These are phyloP conservation scores for Pichia sp. DNA, from an alignment of 1,139 yeast genomes.

Conservation along the genomic window DNA sequence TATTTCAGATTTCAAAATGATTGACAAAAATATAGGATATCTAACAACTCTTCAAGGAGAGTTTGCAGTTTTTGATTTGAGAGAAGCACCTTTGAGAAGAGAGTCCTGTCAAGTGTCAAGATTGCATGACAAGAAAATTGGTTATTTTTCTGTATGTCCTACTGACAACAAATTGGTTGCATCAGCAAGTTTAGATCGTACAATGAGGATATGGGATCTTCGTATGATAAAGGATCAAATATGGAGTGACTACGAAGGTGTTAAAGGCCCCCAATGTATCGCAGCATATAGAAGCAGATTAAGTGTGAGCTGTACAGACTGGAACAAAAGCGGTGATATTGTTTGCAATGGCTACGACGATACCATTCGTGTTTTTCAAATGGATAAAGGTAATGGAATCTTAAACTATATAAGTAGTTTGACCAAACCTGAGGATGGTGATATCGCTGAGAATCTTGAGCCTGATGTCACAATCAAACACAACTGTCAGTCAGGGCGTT, in stretches of 20 bases:
- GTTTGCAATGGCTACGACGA: constrained; percentile 95
- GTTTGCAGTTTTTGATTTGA: constrained; percentile 60
- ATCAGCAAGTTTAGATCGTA: constrained; percentile 81
- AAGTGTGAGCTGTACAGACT: constrained; percentile 79
- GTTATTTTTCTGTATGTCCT: constrained; percentile 80
- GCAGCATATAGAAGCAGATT: constrained; percentile 67
- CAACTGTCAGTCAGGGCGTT: constrained; percentile 91
- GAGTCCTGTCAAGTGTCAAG: constrained; percentile 38
- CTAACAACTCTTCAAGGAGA: constrained; percentile 76
- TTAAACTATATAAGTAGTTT: constrained; percentile 11
- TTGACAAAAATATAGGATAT: constrained; percentile 50
- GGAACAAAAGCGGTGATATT: constrained; percentile 68
- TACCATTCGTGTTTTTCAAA: constrained; percentile 55
- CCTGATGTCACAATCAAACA: constrained; percentile 66
- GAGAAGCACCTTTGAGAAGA: constrained; percentile 35
- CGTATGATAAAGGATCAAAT: constrained; percentile 38
- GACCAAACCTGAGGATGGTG: constrained; percentile 17
- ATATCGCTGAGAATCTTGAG: constrained; percentile 30
- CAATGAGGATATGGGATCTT: constrained; percentile 80
- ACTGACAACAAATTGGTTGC: constrained; percentile 54
- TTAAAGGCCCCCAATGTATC: constrained; percentile 42
- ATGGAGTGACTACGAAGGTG: constrained; percentile 40
- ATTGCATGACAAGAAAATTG: constrained; percentile 83
- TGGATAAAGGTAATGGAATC: constrained; percentile 22
- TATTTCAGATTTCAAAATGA: constrained; percentile 53